Evolutionary conservation across 345 rosid species (phyloP), one percentile per base, ranked within the genome.

Genomic region (Eucalyptus sp.): DNA sequence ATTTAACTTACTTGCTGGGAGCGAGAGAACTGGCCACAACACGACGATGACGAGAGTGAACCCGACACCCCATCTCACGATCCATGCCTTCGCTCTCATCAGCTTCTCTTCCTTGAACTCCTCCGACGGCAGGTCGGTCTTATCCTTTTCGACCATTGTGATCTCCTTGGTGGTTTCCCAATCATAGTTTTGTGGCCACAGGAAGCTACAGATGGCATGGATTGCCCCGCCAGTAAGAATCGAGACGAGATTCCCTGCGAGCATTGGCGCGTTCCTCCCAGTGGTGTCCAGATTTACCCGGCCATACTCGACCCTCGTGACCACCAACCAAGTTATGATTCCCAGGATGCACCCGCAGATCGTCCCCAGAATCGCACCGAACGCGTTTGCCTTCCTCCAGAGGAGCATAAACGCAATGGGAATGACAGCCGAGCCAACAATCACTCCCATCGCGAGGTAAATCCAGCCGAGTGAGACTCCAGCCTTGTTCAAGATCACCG

Each of bases 381-480:
- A 37, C 3, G 99, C 96, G 68, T 97, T 97, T 68, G 99, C 99
- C 92, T 96, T 96, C 50, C 94, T 94, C 99, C 99, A 97, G 29
- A 97, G 93, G 86, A 97, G 98, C 99, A 97, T 94, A 86, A 97
- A 95, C 20, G 98, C 97, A 27, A 97, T 96, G 41, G 99, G 99
- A 14, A 97, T 93, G 71, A 96, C 99, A 17, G 99, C 99, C 52
- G 99, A 96, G 83, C 99, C 99, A 10, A 97, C 94, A 25, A 96
- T 90, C 31, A 97, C 98, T 93, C 99, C 99, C 96, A 89, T 96
- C 7, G 99, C 99, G 5, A 97, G 96, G 89, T 97, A 97, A 99
- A 97, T 96, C 99, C 99, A 97, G 46, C 97, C 99, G 4, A 96
- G 92, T 9, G 99, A 96, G n/a, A 97, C 98, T 41, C 99, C 99